Evolutionary conservation across 768 basidiomycete genomes (phyloP), one percentile per base, ranked within the genome.

Genomic region (Kwoniella pini): DNA sequence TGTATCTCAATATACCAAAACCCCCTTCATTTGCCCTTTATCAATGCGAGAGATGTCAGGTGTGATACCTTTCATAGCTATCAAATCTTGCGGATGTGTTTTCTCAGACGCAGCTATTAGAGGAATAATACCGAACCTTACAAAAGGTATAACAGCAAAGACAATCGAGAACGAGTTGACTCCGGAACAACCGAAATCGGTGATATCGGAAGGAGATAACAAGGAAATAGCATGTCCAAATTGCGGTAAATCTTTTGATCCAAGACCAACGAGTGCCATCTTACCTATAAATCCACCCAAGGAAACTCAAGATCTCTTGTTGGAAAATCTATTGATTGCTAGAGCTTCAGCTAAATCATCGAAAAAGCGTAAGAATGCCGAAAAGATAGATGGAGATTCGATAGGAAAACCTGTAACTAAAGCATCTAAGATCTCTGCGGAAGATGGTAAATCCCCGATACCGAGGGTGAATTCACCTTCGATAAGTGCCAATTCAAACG

Each of bases 1-100:
- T 4, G 58, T 64, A 22, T 33, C 48, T 22, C 57, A 60, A 22
- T 26, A 75, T 74, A n/a, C 86, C 83, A 53, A 82, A 76, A 82
- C 89, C 1, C 84, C 83, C 54, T 98, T 93, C 70, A 86, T 93
- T 57, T 99, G 96, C 80, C 91, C 96, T 0, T 82, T 98, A 52
- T 91, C 88, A 1, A 80, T 90, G 64, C 91, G 91, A 77, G 95
- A 96, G 80, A 97, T 97, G 92, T 92, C 91, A 68, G 96, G 96
- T 13, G 75, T 78, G 2, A 84, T 88, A 53, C 91, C 92, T 0
- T 98, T 98, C 76, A 86, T 93, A 54, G 95, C 93, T 74, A 78
- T 97, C 67, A 82, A 83, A 13, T 80, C 87, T 0, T 98, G 95
- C 70, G 93, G 93, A 15, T 94, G 91, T 76, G 91, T 92, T 30